phyloP scores from a whole-genome alignment of 2,329 filamentous ascomycete species.

The Colletotrichum sp. region DNA sequence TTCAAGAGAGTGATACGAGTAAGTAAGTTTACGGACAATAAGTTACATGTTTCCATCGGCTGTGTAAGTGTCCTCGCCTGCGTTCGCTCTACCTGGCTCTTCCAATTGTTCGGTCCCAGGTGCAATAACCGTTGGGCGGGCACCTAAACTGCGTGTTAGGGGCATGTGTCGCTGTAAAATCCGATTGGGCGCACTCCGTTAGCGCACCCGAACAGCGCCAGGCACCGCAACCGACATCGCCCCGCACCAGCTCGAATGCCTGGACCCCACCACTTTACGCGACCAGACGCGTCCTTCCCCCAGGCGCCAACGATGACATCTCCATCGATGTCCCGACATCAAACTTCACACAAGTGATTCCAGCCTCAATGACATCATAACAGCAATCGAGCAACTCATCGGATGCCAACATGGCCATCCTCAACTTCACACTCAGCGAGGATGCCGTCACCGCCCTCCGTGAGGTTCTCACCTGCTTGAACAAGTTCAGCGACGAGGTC shows the following conservation, averaged over 20 bases:
- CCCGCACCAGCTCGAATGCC: neutral
- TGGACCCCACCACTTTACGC: neutral
- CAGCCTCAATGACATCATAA: conserved; percentile 45
- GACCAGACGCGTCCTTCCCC: neutral
- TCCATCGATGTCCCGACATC: neutral
- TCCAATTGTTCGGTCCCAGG: too few relatives aligned
- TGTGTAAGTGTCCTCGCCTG: neutral
- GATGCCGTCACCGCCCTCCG: conserved; percentile 74
- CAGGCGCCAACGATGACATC: neutral
- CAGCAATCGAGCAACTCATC: neutral
- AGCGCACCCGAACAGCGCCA: neutral
- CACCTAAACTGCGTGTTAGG: neutral
- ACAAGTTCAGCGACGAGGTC: conserved; percentile 81
- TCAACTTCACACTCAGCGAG: conserved; percentile 76
- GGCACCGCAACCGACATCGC: neutral
- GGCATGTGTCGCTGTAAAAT: neutral
- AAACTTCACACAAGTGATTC: conserved; percentile 17
- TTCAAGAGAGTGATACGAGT: rapidly evolving
- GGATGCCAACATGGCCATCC: conserved; percentile 54
- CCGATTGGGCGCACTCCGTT: neutral
- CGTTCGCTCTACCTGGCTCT: neutral
- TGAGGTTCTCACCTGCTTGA: conserved; percentile 75
- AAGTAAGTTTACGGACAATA: neutral
- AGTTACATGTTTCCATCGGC: neutral
- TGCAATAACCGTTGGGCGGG: neutral